Evolutionary conservation across 1,139 yeast species (phyloP).

Genomic region (Ashbya aceris): DNA sequence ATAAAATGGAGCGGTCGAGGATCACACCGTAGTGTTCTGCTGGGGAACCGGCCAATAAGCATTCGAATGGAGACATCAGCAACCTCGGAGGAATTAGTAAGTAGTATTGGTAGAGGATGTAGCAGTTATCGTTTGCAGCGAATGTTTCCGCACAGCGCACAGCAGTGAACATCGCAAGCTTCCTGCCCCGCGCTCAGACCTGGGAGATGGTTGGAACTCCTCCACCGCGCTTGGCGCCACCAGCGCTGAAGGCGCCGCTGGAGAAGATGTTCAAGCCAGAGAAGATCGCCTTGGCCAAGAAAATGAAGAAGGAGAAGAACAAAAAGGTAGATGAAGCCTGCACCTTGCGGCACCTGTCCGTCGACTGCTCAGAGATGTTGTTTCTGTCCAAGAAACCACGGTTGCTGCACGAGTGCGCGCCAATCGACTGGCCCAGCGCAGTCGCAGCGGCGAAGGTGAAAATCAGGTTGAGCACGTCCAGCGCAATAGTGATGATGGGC

Average conservation of each 20-base stretch:
- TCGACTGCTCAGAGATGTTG: slow-evolving; percentile 63
- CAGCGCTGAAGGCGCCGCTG: slow-evolving; percentile 68
- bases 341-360: slow-evolving; percentile 86
- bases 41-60: too few species aligned
- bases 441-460: slow-evolving; percentile 93
- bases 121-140: too few species aligned
- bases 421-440: slow-evolving; percentile 83
- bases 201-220: slow-evolving; percentile 75
- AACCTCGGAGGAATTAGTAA: slow-evolving; percentile 4
- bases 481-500: slow-evolving; percentile 64
- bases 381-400: slow-evolving; percentile 51
- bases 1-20: too few species aligned
- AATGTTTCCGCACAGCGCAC: too few species aligned
- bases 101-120: background rate
- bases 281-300: slow-evolving; percentile 59
- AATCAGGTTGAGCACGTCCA: slow-evolving; percentile 82
- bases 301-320: slow-evolving; percentile 73
- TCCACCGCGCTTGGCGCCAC: slow-evolving; percentile 49
- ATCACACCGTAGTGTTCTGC: too few species aligned
- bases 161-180: too few species aligned
- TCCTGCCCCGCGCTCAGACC: slow-evolving; percentile 38
- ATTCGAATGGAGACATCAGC: background rate
- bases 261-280: slow-evolving; percentile 48
- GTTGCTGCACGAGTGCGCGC: slow-evolving; percentile 79
- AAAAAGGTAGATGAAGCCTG: slow-evolving; percentile 89